phyloP scores from a whole-genome alignment of 108 stramenopile genomes.

The Skeletonema costatum region DNA sequence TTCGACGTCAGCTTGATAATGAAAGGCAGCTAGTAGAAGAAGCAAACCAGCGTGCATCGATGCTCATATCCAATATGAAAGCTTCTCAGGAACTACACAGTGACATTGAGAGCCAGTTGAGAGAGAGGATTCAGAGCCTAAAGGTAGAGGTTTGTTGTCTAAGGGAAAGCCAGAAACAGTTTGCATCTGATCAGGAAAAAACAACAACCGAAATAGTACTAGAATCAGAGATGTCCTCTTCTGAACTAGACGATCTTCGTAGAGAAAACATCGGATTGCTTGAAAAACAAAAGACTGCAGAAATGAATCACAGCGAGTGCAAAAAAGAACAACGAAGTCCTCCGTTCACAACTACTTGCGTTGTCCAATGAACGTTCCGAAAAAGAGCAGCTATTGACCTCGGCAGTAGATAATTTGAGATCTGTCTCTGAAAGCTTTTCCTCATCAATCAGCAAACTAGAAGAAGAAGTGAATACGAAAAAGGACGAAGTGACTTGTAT shows the following conservation, averaged over 20 bases:
- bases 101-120: neutral
- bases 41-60: neutral
- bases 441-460: neutral
- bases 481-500: neutral
- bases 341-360: neutral
- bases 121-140: neutral
- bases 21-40: constrained; percentile 2
- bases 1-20: neutral
- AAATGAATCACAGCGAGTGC: neutral
- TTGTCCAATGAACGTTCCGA: neutral
- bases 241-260: neutral
- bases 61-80: neutral
- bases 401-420: neutral
- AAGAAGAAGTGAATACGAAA: neutral
- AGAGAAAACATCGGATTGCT: neutral
- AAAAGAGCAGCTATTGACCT: neutral
- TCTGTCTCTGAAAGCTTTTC: neutral
- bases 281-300: neutral
- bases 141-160: neutral
- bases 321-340: neutral
- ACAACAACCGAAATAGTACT: neutral
- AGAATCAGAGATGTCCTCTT: neutral
- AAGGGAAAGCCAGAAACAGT: neutral
- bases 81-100: neutral
- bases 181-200: neutral